Base-by-base conservation (phyloP, 768 basidiomycete species). In the Boletus fagicola region DNA sequence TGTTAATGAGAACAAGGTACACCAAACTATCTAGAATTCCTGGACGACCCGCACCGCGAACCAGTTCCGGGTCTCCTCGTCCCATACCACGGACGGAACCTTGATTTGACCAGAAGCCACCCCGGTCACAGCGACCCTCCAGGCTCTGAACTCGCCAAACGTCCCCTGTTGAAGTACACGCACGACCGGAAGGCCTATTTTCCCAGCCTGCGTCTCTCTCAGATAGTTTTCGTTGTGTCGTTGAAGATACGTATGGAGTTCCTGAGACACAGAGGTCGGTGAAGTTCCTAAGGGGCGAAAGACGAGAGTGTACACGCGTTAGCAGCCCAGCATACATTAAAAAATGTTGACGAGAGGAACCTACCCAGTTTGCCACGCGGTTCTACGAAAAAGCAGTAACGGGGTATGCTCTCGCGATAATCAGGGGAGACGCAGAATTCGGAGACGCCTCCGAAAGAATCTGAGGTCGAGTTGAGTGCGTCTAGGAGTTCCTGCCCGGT, bases 311-410 rank as follows among this genome's bases (percentile, higher is more conserved):
- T 4, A 20, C 18, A 6, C 9, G 5, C 6, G n/a, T 50, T 20
- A 51, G 46, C 13, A n/a, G 8, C 1, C 33, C 9, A 20, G 20
- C 9, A 26, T 36, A 45, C 4, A 3, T n/a, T n/a, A n/a, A n/a
- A n/a, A n/a, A n/a, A n/a, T 5, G 5, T 10, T 5, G 18, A 26
- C 10, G 11, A 30, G 26, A 8, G 33, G 24, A 59, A 59, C 62
- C 3, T 35, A 61, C 68, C 58, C 2, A 54, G 39, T 3, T 54
- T 52, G 4, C 49, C 55, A 8, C 20, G 59, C 13, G 31, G 49
- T 33, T 69, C 66, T 0, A 70, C 59, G 49, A 65, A 64, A 36
- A 65, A 66, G 31, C 57, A 53, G 33, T 64, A 66, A 9, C 67
- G 60, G 3, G 60, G 56, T 12, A 56, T 56, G 11, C 38, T 55